Evolutionary conservation across 805 yeast genomes (phyloP), one percentile per base, ranked within the genome.

Genomic region (Nakazawaea ambrosiae): DNA sequence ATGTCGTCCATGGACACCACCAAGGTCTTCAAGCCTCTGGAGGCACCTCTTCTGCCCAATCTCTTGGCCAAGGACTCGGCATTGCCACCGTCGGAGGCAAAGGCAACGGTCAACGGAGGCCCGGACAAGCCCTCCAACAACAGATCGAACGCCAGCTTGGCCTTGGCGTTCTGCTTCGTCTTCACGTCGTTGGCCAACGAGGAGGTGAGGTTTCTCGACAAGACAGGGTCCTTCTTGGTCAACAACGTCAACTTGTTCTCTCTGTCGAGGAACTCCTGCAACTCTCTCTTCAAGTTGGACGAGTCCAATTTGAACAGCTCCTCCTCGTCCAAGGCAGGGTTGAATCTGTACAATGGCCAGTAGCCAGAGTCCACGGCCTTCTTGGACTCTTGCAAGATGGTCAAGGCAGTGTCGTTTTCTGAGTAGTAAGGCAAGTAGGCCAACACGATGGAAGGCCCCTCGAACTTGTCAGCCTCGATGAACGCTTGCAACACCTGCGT

Each of bases 261-360:
- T 51, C 95, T 78, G 50, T 85, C 95, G 53, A 90, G 67, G 63
- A 90, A 90, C 22, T 73, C 78, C 53, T 79, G 73, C 45, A 90
- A 67, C 49, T 82, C 86, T 49, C 78, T 76, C 57, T 79, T 79
- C 52, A 90, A 75, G 38, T 78, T 78, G 12, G 89, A 77, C 4
- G 97, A 88, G 58, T 90, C 97, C 38, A 90, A 70, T 50, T 76
- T 76, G 70, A 90, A 90, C 35, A 58, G 56, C 9, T 28, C 20
- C n/a, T 77, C 73, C 25, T 65, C 68, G 33, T 67, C 71, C 34
- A 69, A 58, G 8, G 57, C 46, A 39, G 97, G 96, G 49, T 86
- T 72, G 63, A 72, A 90, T 55, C 96, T 72, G 65, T 89, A 90
- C 44, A 90, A 70, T 33, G 97, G 97, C 95, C 97, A 88, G 64